Conservation (phyloP, 78 protist species). For the Speleostelium caveatum region DNA sequence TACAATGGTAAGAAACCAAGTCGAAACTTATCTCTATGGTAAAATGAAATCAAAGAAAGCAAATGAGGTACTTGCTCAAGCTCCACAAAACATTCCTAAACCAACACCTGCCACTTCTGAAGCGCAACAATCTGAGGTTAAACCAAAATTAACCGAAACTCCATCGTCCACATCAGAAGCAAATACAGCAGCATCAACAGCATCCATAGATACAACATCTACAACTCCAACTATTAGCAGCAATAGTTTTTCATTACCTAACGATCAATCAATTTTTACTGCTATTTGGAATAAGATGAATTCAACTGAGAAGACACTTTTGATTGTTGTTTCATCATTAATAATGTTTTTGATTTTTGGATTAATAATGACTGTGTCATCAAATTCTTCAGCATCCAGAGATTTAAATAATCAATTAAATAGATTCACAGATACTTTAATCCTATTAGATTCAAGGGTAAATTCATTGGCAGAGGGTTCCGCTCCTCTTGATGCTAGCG, state of each 20-base stretch:
- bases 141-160: not conserved
- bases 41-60: slow-evolving; percentile 30
- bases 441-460: slow-evolving; percentile 37
- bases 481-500: not conserved
- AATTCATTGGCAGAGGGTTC: slow-evolving; percentile 1
- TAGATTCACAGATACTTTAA: slow-evolving; percentile 56
- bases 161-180: not conserved
- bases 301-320: slow-evolving; percentile 4
- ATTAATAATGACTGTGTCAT: not conserved
- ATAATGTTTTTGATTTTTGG: slow-evolving; percentile 18
- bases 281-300: slow-evolving; percentile 37
- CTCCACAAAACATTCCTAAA: not conserved
- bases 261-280: not conserved
- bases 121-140: not conserved
- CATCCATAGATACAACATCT: not conserved
- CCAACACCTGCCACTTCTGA: not conserved
- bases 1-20: slow-evolving; percentile 69
- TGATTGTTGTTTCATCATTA: not conserved
- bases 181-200: not conserved
- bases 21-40: slow-evolving; percentile 48
- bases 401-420: slow-evolving; percentile 23
- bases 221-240: not conserved
- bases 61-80: not conserved
- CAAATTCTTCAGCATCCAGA: slow-evolving; percentile 16
- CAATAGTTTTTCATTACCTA: not conserved